Evolutionary conservation across 1,284 basidiomycete species (phyloP).

Genomic region (Exobasidium cylindrosporum): DNA sequence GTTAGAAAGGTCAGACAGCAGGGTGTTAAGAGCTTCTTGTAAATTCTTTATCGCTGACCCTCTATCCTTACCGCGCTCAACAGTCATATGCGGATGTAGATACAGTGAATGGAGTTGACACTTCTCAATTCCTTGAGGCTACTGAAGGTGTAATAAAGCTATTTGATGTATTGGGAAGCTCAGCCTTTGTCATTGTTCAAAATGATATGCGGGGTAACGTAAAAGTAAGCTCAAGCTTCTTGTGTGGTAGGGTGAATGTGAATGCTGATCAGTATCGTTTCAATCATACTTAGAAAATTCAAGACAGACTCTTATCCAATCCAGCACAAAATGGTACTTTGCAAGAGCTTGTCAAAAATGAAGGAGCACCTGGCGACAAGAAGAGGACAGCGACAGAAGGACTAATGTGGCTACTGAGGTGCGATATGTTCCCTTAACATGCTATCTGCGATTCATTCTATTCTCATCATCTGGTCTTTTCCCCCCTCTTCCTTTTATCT

Average conservation of each 20-base stretch:
- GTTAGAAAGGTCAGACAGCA: conserved; percentile 67
- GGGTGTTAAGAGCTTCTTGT: no score
- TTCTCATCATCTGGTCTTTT: no score
- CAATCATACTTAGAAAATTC: conserved; percentile 62
- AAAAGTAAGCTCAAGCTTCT: no score
- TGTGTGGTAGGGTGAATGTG: neutral
- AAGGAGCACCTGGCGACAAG: conserved; percentile 71
- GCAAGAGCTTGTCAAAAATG: conserved; percentile 78
- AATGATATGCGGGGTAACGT: conserved; percentile 91
- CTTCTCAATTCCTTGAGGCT: conserved; percentile 81
- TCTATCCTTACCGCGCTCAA: neutral
- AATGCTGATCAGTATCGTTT: neutral
- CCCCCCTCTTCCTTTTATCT: no score
- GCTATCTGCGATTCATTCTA: neutral
- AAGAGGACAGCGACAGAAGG: conserved; percentile 84
- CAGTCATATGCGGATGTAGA: conserved; percentile 67
- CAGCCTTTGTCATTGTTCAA: conserved; percentile 82
- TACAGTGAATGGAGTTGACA: conserved; percentile 82
- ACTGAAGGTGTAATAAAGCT: conserved; percentile 82
- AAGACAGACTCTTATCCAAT: conserved; percentile 69
- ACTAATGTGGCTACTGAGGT: conserved; percentile 82
- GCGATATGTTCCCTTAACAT: neutral
- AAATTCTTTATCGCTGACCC: neutral
- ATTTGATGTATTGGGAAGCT: conserved; percentile 88
- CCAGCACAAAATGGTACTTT: conserved; percentile 72